These are phyloP conservation scores for Fusarium brachygibbosum DNA, from an alignment of 2,329 filamentous ascomycete genomes.

Conservation along the genomic window DNA sequence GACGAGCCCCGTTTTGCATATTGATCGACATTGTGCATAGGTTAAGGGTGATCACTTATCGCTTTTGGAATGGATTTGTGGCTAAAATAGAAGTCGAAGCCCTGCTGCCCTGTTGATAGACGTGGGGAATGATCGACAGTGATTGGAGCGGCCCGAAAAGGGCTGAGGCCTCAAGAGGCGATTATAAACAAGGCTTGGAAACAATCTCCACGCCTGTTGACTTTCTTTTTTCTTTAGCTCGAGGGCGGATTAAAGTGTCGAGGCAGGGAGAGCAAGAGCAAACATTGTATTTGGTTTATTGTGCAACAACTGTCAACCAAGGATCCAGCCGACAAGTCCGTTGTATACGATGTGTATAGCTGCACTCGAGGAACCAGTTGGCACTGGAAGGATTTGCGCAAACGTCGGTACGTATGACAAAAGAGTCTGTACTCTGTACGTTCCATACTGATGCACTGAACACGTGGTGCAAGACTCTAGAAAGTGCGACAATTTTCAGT, in stretches of 20 bases:
- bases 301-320: conserved; percentile 13
- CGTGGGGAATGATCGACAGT: conserved; percentile 22
- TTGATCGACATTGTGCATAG: conserved; percentile 37
- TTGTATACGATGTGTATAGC: conserved; percentile 23
- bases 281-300: conserved; percentile 30
- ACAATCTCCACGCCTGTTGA: not conserved
- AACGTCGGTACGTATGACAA: not conserved
- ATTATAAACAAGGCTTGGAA: conserved; percentile 13
- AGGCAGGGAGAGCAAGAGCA: conserved; percentile 14
- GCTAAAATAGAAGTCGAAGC: conserved; percentile 36
- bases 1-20: conserved; percentile 29
- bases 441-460: conserved; percentile 6
- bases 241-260: conserved; percentile 8
- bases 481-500: conserved; percentile 31
- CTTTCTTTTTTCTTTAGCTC: conserved; percentile 26
- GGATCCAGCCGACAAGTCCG: conserved; percentile 12
- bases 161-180: not conserved
- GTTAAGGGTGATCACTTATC: conserved; percentile 5
- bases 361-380: conserved; percentile 12
- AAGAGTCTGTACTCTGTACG: conserved; percentile 9
- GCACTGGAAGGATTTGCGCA: not conserved
- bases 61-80: conserved; percentile 18
- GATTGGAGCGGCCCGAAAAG: conserved; percentile 6
- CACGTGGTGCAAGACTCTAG: not conserved
- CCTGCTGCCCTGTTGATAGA: conserved; percentile 16